Evolutionary conservation across 495 filamentous ascomycete genomes (phyloP).

Genomic region (Neurospora tetrasperma): DNA sequence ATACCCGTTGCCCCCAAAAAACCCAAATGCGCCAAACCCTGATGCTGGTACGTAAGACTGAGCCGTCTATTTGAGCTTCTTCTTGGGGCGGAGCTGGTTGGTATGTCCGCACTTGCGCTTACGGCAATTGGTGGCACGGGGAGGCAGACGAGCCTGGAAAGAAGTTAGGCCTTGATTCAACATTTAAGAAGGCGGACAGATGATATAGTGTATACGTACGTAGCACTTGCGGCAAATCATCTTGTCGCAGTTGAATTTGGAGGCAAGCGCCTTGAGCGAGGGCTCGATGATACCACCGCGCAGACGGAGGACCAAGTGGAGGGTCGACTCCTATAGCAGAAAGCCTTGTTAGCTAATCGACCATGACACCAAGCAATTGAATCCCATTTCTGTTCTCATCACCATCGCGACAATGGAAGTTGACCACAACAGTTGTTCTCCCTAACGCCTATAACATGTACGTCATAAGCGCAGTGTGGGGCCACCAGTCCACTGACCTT

Average conservation of each 20-base stretch:
- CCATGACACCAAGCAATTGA: not conserved
- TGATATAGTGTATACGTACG: conserved; percentile 42
- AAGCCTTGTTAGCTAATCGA: conserved; percentile 4
- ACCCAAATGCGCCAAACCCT: conserved; percentile 31
- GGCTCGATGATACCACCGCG: conserved; percentile 99
- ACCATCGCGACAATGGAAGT: not conserved
- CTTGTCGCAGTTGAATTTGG: conserved; percentile 99
- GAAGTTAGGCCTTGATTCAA: conserved; percentile 8
- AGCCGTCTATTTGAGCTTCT: conserved; percentile 92
- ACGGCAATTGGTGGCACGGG: conserved; percentile 97
- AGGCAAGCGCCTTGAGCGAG: conserved; percentile 93
- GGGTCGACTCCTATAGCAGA: conserved; percentile 76
- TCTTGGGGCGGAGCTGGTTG: conserved; percentile 99
- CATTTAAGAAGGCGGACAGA: not conserved
- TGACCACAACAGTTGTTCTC: not conserved
- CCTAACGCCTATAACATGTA: not conserved
- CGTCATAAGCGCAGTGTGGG: not conserved
- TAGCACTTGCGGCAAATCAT: conserved; percentile 99
- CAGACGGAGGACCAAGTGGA: conserved; percentile 97
- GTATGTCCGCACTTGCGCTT: conserved; percentile 99
- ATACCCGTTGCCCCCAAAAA: conserved; percentile 14
- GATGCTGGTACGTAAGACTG: conserved; percentile 15
- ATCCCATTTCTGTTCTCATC: not conserved
- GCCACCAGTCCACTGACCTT: conserved; percentile 54
- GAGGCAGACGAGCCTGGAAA: conserved; percentile 79